phyloP scores from a whole-genome alignment of 257 asterid genomes.

The Solanum gandarillasii region DNA sequence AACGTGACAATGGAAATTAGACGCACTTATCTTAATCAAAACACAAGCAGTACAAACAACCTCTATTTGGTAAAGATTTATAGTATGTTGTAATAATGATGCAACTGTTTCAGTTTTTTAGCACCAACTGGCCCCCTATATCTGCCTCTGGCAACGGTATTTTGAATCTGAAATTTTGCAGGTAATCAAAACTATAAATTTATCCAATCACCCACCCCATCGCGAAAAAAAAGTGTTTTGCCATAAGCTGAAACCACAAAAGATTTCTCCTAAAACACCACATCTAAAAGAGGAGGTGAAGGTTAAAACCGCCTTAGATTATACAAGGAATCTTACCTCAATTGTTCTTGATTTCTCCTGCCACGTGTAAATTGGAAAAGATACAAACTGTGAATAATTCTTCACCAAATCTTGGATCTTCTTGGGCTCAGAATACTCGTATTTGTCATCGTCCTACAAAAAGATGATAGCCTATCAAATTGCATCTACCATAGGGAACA shows the following conservation, averaged over 20 bases:
- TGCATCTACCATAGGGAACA: not conserved
- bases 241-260: not conserved
- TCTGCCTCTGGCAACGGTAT: not conserved
- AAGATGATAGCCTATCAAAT: not conserved
- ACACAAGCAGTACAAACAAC: not conserved
- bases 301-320: not conserved
- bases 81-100: not conserved
- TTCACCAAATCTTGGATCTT: constrained; percentile 88
- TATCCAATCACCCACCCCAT: not conserved
- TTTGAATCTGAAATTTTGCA: not conserved
- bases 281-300: not conserved
- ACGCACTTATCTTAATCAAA: not conserved
- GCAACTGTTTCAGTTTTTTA: not conserved
- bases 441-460: constrained; percentile 85
- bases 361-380: constrained; percentile 92
- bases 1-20: not conserved
- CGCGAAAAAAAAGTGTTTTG: not conserved
- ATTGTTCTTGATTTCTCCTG: constrained; percentile 86
- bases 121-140: not conserved
- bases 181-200: not conserved
- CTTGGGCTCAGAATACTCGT: constrained; percentile 76
- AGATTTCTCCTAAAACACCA: not conserved
- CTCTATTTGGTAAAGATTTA: not conserved
- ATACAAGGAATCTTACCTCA: constrained; percentile 44
- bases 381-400: constrained; percentile 89